Base-by-base conservation (phyloP, 495 filamentous ascomycete genomes). In the Aspergillus hancockii region DNA sequence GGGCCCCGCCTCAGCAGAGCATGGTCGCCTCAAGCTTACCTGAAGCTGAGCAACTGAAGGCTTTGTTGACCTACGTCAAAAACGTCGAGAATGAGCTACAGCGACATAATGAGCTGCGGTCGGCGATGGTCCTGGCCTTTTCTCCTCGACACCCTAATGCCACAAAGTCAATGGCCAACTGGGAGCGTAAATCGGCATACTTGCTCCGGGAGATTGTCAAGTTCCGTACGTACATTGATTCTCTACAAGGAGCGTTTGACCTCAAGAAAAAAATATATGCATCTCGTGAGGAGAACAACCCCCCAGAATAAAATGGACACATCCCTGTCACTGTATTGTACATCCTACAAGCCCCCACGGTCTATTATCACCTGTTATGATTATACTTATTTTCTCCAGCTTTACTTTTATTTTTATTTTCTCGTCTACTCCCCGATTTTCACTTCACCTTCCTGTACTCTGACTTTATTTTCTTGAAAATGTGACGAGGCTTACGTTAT, bases 201-300 rank as follows among this genome's bases (percentile, higher is more conserved):
- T 75, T 99, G 41, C 77, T 98, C 21, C 81, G 88, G n/a, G 94
- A 99, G 75, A 97, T 93, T 67, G 90, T 97, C 64, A 99, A 98
- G 67, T 98, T 96, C 72, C 79, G 87, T 50, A 98, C 92, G 0
- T 99, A 98, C 61, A 91, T 97, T 59, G 95, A 98, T 67, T 85
- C 83, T 31, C 75, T 99, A 13, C 73, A 76, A 23, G 79, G 75
- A 21, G 88, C 89, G 14, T 78, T 85, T 55, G 68, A 60, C 41
- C 72, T 76, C 32, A 88, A 88, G 62, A 81, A 84, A 49, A 80
- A 76, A 55, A 80, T 89, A 46, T 64, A 71, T 61, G 68, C 75
- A 25, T 63, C 63, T 16, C 63, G 71, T 58, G 70, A 69, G 46
- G 67, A 73, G 34, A 61, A 63, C 22, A 62, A 49, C 21, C 34